phyloP scores from a whole-genome alignment of 2,329 filamentous ascomycete genomes.

The Fusarium sp. region DNA sequence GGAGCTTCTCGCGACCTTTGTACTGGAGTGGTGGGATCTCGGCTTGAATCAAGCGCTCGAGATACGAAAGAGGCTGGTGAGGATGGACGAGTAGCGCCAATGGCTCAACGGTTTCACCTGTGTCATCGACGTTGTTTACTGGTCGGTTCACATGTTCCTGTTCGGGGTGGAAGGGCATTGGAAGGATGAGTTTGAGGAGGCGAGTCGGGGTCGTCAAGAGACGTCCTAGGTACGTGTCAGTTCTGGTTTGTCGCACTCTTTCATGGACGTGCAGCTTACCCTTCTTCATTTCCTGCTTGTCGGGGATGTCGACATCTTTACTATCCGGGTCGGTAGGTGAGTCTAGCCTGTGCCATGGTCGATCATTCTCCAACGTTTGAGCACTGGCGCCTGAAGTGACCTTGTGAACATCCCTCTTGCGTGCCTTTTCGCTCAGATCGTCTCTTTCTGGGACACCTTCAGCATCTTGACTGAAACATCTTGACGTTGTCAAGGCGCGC shows the following conservation, averaged over 20 bases:
- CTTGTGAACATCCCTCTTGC: constrained; percentile 34
- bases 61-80: constrained; percentile 89
- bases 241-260: neutral
- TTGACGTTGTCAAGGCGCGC: constrained; percentile 38
- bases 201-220: constrained; percentile 82
- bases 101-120: constrained; percentile 69
- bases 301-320: constrained; percentile 24
- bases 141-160: constrained; percentile 54
- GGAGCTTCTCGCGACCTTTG: constrained; percentile 73
- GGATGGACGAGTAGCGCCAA: constrained; percentile 87
- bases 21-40: constrained; percentile 77
- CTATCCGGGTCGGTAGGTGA: constrained; percentile 25
- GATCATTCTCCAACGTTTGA: constrained; percentile 41
- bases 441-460: constrained; percentile 10
- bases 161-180: constrained; percentile 62
- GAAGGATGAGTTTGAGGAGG: constrained; percentile 82
- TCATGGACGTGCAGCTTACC: constrained; percentile 13
- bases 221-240: constrained; percentile 61
- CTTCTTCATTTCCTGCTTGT: constrained; percentile 35
- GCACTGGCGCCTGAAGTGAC: constrained; percentile 40
- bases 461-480: constrained; percentile 22
- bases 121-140: constrained; percentile 46
- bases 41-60: constrained; percentile 87
- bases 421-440: constrained; percentile 33
- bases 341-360: constrained; percentile 41